Evolutionary conservation across 352 stramenopile genomes (phyloP).

Genomic region (Phytophthora aleatoria): DNA sequence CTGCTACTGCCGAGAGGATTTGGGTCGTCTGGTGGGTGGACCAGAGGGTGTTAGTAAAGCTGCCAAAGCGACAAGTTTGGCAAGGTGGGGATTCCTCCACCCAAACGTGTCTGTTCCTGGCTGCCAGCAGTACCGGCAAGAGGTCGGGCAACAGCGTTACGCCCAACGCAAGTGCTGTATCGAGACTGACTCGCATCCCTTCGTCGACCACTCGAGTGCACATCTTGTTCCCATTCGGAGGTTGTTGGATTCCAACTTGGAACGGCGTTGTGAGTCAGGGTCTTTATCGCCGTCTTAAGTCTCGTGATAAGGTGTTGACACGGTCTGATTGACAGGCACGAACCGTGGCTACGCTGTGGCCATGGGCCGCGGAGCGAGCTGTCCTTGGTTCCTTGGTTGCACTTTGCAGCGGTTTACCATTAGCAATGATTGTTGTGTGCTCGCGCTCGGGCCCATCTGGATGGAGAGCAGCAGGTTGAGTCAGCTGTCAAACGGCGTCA

Average conservation of each 20-base stretch:
- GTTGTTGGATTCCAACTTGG: not conserved
- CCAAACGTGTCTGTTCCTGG: conserved; percentile 21
- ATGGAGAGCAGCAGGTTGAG: conserved; percentile 23
- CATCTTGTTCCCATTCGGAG: conserved; percentile 18
- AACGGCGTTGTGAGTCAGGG: conserved; percentile 8
- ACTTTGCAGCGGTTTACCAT: conserved; percentile 14
- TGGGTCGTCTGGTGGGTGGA: conserved; percentile 37
- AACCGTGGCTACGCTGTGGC: not conserved
- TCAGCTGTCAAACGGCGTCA: conserved; percentile 17
- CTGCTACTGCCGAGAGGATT: conserved; percentile 21
- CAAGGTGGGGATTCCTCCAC: conserved; percentile 5
- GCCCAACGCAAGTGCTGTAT: not conserved
- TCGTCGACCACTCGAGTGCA: conserved; percentile 18
- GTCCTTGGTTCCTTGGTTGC: not conserved
- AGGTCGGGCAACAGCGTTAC: conserved; percentile 18
- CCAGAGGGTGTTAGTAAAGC: conserved; percentile 20
- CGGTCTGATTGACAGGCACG: not conserved
- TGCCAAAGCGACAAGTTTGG: not conserved
- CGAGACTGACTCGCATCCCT: conserved; percentile 6
- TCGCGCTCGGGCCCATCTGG: conserved; percentile 19
- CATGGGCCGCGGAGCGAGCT: not conserved
- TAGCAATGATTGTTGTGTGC: conserved; percentile 23
- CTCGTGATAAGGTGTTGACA: not conserved
- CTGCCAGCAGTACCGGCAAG: conserved; percentile 30
- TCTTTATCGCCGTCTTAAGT: not conserved